These are phyloP conservation scores for Pythium monospermum DNA, from an alignment of 352 stramenopile species.

Conservation along the genomic window DNA sequence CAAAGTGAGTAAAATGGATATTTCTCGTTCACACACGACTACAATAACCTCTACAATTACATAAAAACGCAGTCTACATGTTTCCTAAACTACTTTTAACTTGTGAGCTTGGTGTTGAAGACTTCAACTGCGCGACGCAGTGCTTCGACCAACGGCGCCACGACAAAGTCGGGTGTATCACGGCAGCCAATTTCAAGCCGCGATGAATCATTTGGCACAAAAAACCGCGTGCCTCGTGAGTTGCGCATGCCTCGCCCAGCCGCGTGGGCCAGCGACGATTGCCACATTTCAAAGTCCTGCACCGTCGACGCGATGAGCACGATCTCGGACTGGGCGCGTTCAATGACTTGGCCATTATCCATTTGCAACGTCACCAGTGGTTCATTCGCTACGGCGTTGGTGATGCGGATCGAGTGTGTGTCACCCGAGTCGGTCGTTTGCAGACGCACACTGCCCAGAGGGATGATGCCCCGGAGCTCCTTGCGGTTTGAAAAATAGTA, in stretches of 20 bases:
- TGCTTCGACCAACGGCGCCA: slow-evolving; percentile 62
- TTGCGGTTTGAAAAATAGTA: slow-evolving; percentile 86
- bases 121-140: slow-evolving; percentile 81
- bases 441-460: slow-evolving; percentile 67
- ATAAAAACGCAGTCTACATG: slow-evolving; percentile 2
- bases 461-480: slow-evolving; percentile 82
- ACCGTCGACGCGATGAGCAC: slow-evolving; percentile 56
- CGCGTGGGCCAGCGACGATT: slow-evolving; percentile 78
- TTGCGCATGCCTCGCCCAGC: slow-evolving; percentile 75
- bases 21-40: not conserved
- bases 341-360: slow-evolving; percentile 76
- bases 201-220: slow-evolving; percentile 76
- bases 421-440: slow-evolving; percentile 54
- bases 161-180: slow-evolving; percentile 76
- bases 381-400: slow-evolving; percentile 47
- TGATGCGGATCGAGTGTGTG: slow-evolving; percentile 64
- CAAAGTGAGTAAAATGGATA: not conserved
- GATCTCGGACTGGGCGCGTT: slow-evolving; percentile 76
- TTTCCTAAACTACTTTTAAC: not conserved
- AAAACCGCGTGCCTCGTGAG: slow-evolving; percentile 79
- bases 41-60: not conserved
- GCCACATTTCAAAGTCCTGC: slow-evolving; percentile 87
- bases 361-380: slow-evolving; percentile 74
- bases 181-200: slow-evolving; percentile 72
- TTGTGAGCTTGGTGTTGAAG: slow-evolving; percentile 67